Percentiles rank a stretch among this genome's conserved stretches.
These are phyloP conservation scores for Metschnikowia matae DNA, from an alignment of 805 yeast genomes.

Conservation along the genomic window DNA sequence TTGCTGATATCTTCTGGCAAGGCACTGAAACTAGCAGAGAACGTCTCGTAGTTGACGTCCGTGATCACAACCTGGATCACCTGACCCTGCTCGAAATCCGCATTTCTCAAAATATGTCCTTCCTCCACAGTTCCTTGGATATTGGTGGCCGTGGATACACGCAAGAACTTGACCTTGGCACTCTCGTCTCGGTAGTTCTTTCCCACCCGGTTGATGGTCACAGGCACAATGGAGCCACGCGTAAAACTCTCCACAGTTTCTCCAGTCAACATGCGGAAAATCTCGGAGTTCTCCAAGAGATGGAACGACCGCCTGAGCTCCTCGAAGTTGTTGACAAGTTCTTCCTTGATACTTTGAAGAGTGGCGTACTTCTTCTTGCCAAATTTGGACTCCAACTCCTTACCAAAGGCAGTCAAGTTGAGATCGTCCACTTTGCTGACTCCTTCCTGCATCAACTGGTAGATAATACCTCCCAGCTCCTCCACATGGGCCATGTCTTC, in stretches of 20 bases:
- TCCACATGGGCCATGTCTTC: slow-evolving; percentile 82
- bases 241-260: slow-evolving; percentile 69
- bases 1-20: slow-evolving; percentile 58
- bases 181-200: slow-evolving; percentile 53
- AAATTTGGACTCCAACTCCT: slow-evolving; percentile 71
- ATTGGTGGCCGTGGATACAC: slow-evolving; percentile 40
- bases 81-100: slow-evolving; percentile 55
- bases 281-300: slow-evolving; percentile 59
- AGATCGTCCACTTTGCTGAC: slow-evolving; percentile 77
- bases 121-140: slow-evolving; percentile 44
- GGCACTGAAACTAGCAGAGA: slow-evolving; percentile 72
- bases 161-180: slow-evolving; percentile 39
- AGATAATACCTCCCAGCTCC: slow-evolving; percentile 77
- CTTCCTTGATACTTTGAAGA: slow-evolving; percentile 78
- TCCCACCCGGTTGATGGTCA: slow-evolving; percentile 63
- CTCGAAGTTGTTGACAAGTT: slow-evolving; percentile 80
- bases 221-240: slow-evolving; percentile 71
- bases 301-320: slow-evolving; percentile 78
- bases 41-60: slow-evolving; percentile 66
- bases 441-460: slow-evolving; percentile 66
- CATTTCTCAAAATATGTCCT: slow-evolving; percentile 43
- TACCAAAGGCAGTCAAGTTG: slow-evolving; percentile 87
- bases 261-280: slow-evolving; percentile 87
- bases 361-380: slow-evolving; percentile 75
- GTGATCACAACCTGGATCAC: slow-evolving; percentile 81